phyloP scores from a whole-genome alignment of 1,139 yeast genomes.

The Geotrichum carabidarum region DNA sequence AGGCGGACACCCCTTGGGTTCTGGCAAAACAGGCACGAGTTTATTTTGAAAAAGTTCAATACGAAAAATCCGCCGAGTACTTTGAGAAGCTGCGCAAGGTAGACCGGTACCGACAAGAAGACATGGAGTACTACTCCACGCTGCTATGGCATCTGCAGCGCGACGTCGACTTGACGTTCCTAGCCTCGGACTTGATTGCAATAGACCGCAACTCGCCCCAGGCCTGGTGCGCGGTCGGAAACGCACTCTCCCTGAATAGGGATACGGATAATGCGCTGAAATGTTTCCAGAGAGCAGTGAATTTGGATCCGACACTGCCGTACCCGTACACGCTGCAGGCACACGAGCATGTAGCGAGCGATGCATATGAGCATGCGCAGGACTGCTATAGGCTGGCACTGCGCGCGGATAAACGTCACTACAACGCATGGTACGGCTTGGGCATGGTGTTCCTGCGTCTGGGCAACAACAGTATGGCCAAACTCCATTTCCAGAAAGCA shows the following conservation, averaged over 20 bases:
- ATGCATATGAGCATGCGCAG: slow-evolving; percentile 85
- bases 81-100: slow-evolving; percentile 58
- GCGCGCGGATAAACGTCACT: slow-evolving; percentile 72
- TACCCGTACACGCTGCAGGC: slow-evolving; percentile 93
- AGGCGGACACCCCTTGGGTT: slow-evolving; percentile 80
- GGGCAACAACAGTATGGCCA: slow-evolving; percentile 81
- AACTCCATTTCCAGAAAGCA: slow-evolving; percentile 82
- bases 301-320: slow-evolving; percentile 47
- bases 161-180: slow-evolving; percentile 69
- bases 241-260: slow-evolving; percentile 72
- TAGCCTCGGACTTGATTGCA: slow-evolving; percentile 77
- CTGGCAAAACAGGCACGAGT: slow-evolving; percentile 71
- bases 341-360: slow-evolving; percentile 84
- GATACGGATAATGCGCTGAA: slow-evolving; percentile 89
- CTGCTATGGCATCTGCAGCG: slow-evolving; percentile 88
- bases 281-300: slow-evolving; percentile 77
- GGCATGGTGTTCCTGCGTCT: slow-evolving; percentile 90
- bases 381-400: slow-evolving; percentile 78
- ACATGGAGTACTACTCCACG: slow-evolving; percentile 89
- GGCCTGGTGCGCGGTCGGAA: slow-evolving; percentile 92
- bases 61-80: slow-evolving; percentile 64
- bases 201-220: slow-evolving; percentile 63
- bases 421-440: slow-evolving; percentile 91
- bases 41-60: slow-evolving; percentile 84
- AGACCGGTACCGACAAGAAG: slow-evolving; percentile 78